Base-by-base conservation (phyloP, 2,329 filamentous ascomycete species). In the Pseudovirgaria hyperparasitica region DNA sequence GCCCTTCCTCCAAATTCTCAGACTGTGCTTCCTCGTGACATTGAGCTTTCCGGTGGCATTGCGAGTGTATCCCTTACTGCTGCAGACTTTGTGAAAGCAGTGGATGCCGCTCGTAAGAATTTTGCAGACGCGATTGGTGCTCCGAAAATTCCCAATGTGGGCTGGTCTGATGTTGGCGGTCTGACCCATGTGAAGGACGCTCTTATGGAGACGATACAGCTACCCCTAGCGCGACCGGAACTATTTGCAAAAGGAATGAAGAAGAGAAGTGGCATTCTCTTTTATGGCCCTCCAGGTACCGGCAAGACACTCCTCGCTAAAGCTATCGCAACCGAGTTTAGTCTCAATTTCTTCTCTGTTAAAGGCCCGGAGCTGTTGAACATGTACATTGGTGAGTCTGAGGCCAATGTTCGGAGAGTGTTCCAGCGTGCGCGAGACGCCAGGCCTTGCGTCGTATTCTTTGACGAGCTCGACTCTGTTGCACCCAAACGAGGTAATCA, bases 171-270 rank as follows among this genome's bases (percentile, higher is more conserved):
- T 50, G 87, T 98, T 12, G 87, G 87, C 52, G 87, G 90, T 26
- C 66, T 96, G 17, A 76, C 79, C 16, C 85, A 93, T 42, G 86
- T 96, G 51, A 96, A 96, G 60, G 85, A 93, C 40, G 86, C 87
- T n/a, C 79, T 96, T 28, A 82, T 84, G 51, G 90, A 96, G 54
- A 96, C 90, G 0, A 96, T 96, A 28, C 87, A 94, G 50, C 65
- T 96, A 19, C 90, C 87, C 0, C 69, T 96, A 2, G 82, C 92
- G 35, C 70, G 86, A 7, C 87, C 87, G 1, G 90, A 96, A 52
- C 68, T 96, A 2, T 96, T 96, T 45, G 86, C 86, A 17, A 92
- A 87, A 61, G 90, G 87, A 26, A 90, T 96, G 79, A 94, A 94
- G 68, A 96, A 96, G 62, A 76, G 87, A 22, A 92, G 82, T 13